These are phyloP conservation scores for Chrysoporthe austroafricana DNA, from an alignment of 2,329 filamentous ascomycete species.

Conservation along the genomic window DNA sequence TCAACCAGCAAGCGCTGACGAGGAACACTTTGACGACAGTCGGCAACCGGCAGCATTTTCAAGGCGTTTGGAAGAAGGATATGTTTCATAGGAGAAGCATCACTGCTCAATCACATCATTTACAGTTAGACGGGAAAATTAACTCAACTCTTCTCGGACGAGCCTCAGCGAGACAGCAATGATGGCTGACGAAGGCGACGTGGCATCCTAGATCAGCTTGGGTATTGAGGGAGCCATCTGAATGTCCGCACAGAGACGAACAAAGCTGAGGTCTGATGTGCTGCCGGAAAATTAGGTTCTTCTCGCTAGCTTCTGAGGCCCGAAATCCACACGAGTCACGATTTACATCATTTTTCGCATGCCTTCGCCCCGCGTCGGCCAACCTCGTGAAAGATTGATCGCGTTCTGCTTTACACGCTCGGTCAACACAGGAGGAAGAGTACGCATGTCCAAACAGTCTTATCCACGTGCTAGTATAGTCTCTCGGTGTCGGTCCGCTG, in stretches of 20 bases:
- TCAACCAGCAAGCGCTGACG: neutral
- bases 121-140: constrained; percentile 9
- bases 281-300: constrained; percentile 7
- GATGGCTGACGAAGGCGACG: too few relatives aligned
- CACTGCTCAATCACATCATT: constrained; percentile 20
- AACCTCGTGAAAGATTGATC: neutral
- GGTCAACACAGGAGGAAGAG: too few relatives aligned
- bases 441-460: neutral
- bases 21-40: neutral
- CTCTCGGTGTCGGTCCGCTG: constrained; percentile 7
- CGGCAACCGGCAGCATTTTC: constrained; percentile 9
- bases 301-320: neutral
- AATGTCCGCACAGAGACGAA: too few relatives aligned
- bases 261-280: constrained; percentile 2
- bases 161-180: too few relatives aligned
- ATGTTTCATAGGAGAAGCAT: constrained; percentile 12
- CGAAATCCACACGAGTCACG: neutral
- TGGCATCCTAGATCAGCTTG: neutral
- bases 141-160: constrained; percentile 9
- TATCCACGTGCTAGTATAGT: constrained; percentile 3
- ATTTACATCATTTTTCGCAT: neutral
- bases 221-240: neutral
- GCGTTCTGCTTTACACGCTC: neutral
- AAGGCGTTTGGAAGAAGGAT: constrained; percentile 17
- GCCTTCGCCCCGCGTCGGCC: neutral